A percentile compares a stretch with the other conserved stretches of the same genome.
Conservation (phyloP, 495 filamentous ascomycete genomes). For the Amniculicola lignicola region DNA sequence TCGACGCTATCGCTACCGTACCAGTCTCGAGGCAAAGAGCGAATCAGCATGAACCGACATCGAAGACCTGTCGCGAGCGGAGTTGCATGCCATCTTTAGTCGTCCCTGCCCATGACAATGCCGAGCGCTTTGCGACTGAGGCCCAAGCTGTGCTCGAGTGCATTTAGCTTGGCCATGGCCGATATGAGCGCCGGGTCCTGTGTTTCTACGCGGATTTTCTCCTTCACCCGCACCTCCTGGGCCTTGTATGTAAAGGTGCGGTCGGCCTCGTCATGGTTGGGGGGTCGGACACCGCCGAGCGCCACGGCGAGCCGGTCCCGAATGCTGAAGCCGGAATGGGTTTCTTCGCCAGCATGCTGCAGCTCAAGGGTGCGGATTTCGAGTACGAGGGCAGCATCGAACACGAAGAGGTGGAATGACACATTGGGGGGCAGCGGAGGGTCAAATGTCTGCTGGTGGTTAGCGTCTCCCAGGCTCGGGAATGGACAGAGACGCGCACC, state of each 20-base stretch:
- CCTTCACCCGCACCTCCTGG: slow-evolving; percentile 75
- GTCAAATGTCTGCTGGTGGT: slow-evolving; percentile 50
- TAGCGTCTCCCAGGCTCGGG: neutral
- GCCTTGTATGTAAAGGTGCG: slow-evolving; percentile 63
- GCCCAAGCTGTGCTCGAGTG: slow-evolving; percentile 69
- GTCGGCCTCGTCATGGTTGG: slow-evolving; percentile 70
- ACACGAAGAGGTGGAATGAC: slow-evolving; percentile 72
- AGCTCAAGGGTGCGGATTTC: slow-evolving; percentile 74
- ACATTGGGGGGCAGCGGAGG: slow-evolving; percentile 59
- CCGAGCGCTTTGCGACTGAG: slow-evolving; percentile 68
- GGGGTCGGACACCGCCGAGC: slow-evolving; percentile 50
- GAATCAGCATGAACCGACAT: too few species aligned
- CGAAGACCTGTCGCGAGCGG: too few species aligned
- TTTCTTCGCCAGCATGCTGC: slow-evolving; percentile 53
- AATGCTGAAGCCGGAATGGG: slow-evolving; percentile 56
- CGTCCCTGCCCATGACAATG: slow-evolving; percentile 71
- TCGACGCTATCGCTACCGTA: too few species aligned
- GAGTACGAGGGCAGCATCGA: slow-evolving; percentile 73
- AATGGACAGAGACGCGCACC: slow-evolving; percentile 40
- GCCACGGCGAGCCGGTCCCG: slow-evolving; percentile 55
- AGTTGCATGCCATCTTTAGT: too few species aligned
- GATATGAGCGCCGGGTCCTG: slow-evolving; percentile 86
- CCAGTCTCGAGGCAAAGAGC: too few species aligned
- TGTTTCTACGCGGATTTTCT: slow-evolving; percentile 87
- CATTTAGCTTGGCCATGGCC: slow-evolving; percentile 81